These are phyloP conservation scores for Coprinopsis marcescibilis DNA, from an alignment of 768 basidiomycete genomes.

Conservation along the genomic window DNA sequence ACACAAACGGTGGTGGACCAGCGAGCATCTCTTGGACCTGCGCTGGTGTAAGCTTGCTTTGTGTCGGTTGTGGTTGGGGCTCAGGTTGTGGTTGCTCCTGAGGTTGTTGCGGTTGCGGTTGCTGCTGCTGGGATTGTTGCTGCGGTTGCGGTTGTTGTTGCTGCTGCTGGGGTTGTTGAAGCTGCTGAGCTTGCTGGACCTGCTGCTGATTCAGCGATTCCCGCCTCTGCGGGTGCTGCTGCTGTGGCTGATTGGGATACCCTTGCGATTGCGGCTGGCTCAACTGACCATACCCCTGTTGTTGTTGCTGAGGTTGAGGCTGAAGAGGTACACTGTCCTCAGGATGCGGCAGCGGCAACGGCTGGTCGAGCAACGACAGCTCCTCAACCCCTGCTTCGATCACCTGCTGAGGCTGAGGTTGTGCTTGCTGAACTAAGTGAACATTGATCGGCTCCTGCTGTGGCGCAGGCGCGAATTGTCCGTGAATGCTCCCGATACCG, in stretches of 20 bases:
- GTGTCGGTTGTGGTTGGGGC: constrained; percentile 16
- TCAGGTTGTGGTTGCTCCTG: constrained; percentile 10
- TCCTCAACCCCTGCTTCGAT: background rate
- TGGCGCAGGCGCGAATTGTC: too few relatives aligned
- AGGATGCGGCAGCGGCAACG: background rate
- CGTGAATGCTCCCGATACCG: too few relatives aligned
- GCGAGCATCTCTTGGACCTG: constrained; percentile 16
- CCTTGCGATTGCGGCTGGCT: too few relatives aligned
- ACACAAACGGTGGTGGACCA: constrained; percentile 46
- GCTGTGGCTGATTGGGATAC: constrained; percentile 7
- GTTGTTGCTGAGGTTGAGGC: constrained; percentile 6
- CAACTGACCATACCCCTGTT: too few relatives aligned
- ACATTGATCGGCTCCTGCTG: too few relatives aligned
- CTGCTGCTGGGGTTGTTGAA: constrained; percentile 9
- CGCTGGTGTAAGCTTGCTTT: background rate
- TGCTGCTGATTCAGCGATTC: constrained; percentile 9
- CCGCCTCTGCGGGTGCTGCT: constrained; percentile 12
- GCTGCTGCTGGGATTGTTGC: constrained; percentile 15
- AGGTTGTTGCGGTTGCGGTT: constrained; percentile 19
- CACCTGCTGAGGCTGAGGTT: constrained; percentile 1
- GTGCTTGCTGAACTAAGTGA: background rate
- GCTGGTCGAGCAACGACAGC: background rate
- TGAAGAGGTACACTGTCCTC: background rate
- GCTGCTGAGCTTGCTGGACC: constrained; percentile 13
- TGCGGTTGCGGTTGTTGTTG: constrained; percentile 13